Conservation (phyloP, 371 early-diverging fungal genomes). For the Rhizopus stolonifer region DNA sequence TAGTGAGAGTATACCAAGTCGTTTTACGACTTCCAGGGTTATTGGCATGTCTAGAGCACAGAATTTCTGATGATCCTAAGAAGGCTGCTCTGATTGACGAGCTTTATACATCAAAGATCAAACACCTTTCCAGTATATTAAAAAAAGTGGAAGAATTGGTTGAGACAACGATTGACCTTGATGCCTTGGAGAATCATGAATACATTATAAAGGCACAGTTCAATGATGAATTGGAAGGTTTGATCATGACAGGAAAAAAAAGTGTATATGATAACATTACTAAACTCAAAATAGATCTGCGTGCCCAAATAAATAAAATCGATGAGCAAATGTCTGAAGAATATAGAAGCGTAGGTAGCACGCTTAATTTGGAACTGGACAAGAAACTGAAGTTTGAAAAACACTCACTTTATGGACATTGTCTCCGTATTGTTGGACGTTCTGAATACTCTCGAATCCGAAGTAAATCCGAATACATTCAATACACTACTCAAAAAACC, state of each 20-base stretch:
- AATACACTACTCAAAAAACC: constrained; percentile 87
- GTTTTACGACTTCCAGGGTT: constrained; percentile 75
- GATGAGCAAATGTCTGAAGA: constrained; percentile 63
- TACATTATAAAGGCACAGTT: constrained; percentile 87
- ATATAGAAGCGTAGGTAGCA: constrained; percentile 50
- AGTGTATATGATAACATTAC: not conserved
- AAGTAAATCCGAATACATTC: constrained; percentile 71
- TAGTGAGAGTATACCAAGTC: constrained; percentile 89
- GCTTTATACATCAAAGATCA: constrained; percentile 21
- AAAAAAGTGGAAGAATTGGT: constrained; percentile 60
- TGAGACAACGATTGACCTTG: constrained; percentile 89
- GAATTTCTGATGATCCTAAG: constrained; percentile 31
- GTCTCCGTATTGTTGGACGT: constrained; percentile 77
- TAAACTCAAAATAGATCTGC: constrained; percentile 49
- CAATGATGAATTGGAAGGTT: constrained; percentile 76
- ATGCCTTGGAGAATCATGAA: constrained; percentile 84
- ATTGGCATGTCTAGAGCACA: constrained; percentile 52
- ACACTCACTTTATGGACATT: constrained; percentile 78
- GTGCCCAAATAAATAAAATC: constrained; percentile 59
- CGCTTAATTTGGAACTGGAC: constrained; percentile 74
- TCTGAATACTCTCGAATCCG: constrained; percentile 44
- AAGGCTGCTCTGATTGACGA: constrained; percentile 22
- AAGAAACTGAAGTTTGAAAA: constrained; percentile 92
- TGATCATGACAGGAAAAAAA: not conserved
- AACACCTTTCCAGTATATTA: constrained; percentile 1